Evolutionary conservation across 1,284 basidiomycete species (phyloP).

Genomic region (Agroathelia rolfsii): DNA sequence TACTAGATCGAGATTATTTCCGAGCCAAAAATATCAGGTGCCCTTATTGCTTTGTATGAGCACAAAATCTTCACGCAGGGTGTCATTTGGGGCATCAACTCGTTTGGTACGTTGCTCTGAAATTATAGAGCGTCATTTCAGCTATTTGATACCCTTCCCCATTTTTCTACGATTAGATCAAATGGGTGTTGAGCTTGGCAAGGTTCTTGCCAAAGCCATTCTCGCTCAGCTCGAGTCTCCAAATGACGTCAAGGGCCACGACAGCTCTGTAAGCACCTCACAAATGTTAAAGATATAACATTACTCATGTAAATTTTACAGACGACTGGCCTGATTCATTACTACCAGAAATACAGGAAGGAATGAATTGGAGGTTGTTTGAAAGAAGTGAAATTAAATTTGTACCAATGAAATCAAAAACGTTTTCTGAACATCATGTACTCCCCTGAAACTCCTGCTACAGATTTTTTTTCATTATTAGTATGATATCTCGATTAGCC

Average conservation of each 20-base stretch:
- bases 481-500: no score
- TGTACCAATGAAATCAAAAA: no score
- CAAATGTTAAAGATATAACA: constrained; percentile 7
- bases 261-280: constrained; percentile 64
- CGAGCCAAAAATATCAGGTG: constrained; percentile 29
- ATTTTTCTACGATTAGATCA: constrained; percentile 53
- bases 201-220: constrained; percentile 94
- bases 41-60: constrained; percentile 88
- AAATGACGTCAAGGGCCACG: constrained; percentile 84
- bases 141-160: constrained; percentile 4
- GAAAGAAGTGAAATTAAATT: no score
- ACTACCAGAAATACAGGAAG: constrained; percentile 81
- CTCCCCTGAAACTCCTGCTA: no score
- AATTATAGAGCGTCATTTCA: no score
- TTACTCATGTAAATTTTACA: constrained; percentile 20
- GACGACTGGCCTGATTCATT: constrained; percentile 91
- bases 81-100: constrained; percentile 97
- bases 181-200: constrained; percentile 96
- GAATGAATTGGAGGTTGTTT: no score
- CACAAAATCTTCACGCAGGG: constrained; percentile 99
- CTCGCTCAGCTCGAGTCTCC: constrained; percentile 76
- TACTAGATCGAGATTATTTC: background rate
- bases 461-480: no score
- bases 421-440: no score
- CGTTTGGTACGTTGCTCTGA: constrained; percentile 57